Conservation (phyloP, 768 basidiomycete species). For the Leccinum aurantiacum region DNA sequence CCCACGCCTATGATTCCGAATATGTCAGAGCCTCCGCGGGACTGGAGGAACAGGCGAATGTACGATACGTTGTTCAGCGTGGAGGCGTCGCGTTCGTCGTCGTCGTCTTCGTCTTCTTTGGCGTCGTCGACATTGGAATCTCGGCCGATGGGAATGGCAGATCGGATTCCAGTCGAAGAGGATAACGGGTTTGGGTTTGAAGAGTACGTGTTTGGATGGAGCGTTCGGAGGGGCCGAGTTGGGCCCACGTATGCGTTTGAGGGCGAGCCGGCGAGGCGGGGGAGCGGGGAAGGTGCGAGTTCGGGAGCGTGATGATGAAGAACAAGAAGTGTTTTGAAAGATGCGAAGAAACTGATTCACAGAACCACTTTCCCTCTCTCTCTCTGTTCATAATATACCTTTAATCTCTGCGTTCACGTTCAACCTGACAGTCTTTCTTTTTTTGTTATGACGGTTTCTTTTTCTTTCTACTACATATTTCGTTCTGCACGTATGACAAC, state of each 20-base stretch:
- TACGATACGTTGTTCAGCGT: slow-evolving; percentile 11
- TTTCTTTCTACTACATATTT: background rate
- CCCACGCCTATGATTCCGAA: slow-evolving; percentile 8
- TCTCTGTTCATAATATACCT: slow-evolving; percentile 1
- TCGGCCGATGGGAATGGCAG: slow-evolving; percentile 16
- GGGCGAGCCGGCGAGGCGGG: background rate
- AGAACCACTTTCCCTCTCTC: background rate
- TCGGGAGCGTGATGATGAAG: slow-evolving; percentile 4
- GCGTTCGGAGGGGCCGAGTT: background rate
- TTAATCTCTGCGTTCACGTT: background rate
- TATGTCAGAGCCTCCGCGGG: slow-evolving; percentile 12
- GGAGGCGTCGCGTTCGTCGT: slow-evolving; percentile 21
- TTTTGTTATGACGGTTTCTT: background rate
- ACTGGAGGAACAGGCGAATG: slow-evolving; percentile 14
- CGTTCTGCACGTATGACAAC: slow-evolving; percentile 10
- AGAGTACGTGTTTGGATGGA: slow-evolving; percentile 19
- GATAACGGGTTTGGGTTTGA: slow-evolving; percentile 14
- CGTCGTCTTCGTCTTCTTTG: slow-evolving; percentile 17
- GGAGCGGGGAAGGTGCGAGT: slow-evolving; percentile 7
- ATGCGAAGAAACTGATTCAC: background rate
- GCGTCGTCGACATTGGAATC: slow-evolving; percentile 5
- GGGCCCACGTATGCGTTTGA: background rate
- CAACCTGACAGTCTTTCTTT: background rate
- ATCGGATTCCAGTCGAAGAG: slow-evolving; percentile 23
- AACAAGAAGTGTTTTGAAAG: background rate